These are phyloP conservation scores for Lactuca sativa DNA, from an alignment of 129 eudicot genomes.

Conservation along the genomic window DNA sequence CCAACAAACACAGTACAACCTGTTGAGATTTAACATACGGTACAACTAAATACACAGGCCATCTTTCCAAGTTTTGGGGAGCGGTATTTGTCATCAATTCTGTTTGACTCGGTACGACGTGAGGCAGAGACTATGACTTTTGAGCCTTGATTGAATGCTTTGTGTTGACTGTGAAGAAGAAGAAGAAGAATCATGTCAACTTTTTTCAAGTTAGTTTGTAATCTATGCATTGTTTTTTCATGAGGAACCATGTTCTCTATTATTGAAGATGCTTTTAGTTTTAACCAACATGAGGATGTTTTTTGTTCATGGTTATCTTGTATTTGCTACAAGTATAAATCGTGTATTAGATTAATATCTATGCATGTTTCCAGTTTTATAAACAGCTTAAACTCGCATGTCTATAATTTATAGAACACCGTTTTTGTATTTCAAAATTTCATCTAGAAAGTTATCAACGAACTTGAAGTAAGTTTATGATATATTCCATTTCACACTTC, in stretches of 20 bases:
- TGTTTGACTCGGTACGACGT: slow-evolving; percentile 70
- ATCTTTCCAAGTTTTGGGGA: slow-evolving; percentile 90
- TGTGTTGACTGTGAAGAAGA: slow-evolving; percentile 12
- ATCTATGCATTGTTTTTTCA: slow-evolving; percentile 1
- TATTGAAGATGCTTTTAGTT: not conserved
- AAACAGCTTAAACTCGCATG: no score
- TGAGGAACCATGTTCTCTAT: slow-evolving; percentile 8
- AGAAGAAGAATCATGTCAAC: slow-evolving; percentile 4
- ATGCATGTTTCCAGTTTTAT: no score
- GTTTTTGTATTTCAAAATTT: no score
- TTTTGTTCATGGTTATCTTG: no score
- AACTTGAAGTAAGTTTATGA: no score
- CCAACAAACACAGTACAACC: no score
- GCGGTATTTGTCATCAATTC: slow-evolving; percentile 71
- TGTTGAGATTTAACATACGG: not conserved
- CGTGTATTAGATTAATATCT: no score
- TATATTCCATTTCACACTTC: no score
- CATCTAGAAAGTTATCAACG: no score
- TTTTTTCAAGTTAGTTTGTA: slow-evolving; percentile 7
- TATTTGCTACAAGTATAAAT: no score
- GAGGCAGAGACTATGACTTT: slow-evolving; percentile 79
- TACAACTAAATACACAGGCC: slow-evolving; percentile 42
- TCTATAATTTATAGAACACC: no score
- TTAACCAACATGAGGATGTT: no score
- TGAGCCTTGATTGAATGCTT: slow-evolving; percentile 49